A percentile compares a stretch with the other conserved stretches of the same genome.
Conservation (phyloP, 352 stramenopile species). For the Phytopythium ostracodes region DNA sequence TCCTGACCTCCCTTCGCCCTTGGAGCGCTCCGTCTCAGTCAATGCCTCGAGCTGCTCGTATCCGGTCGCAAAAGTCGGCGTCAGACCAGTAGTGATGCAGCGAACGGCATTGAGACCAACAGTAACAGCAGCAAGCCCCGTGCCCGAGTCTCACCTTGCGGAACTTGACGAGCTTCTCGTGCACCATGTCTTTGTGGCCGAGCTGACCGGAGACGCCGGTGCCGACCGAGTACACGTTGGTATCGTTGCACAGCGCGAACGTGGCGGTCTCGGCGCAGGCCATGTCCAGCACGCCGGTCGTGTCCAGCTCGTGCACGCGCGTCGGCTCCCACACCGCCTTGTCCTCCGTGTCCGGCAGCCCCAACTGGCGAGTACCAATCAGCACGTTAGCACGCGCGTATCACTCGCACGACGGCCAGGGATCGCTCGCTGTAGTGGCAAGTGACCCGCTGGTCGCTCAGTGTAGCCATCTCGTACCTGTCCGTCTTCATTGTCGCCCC, state of each 20-base stretch:
- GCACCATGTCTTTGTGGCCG: conserved; percentile 70
- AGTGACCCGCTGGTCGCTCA: background rate
- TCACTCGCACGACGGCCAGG: conserved; percentile 7
- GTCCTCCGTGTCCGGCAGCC: conserved; percentile 32
- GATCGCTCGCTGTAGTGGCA: background rate
- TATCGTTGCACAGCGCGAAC: conserved; percentile 59
- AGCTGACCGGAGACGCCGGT: conserved; percentile 56
- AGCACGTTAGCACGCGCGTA: conserved; percentile 7
- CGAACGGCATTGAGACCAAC: background rate
- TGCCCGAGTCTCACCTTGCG: conserved; percentile 40
- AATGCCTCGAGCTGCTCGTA: conserved; percentile 54
- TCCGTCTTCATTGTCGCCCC: conserved; percentile 78
- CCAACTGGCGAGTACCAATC: conserved; percentile 31
- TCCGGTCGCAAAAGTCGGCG: background rate
- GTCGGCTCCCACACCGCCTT: conserved; percentile 61
- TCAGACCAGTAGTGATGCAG: background rate
- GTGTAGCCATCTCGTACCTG: conserved; percentile 36
- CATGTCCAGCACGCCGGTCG: conserved; percentile 60
- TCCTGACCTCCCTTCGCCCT: conserved; percentile 63
- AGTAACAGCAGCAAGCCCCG: background rate
- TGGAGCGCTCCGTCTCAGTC: conserved; percentile 72
- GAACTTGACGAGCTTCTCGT: conserved; percentile 77
- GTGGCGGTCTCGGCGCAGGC: conserved; percentile 61
- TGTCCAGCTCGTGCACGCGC: conserved; percentile 54
- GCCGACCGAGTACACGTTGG: conserved; percentile 74